Conservation (phyloP, 148 eudicot genomes). For the Rhododendron vialii region DNA sequence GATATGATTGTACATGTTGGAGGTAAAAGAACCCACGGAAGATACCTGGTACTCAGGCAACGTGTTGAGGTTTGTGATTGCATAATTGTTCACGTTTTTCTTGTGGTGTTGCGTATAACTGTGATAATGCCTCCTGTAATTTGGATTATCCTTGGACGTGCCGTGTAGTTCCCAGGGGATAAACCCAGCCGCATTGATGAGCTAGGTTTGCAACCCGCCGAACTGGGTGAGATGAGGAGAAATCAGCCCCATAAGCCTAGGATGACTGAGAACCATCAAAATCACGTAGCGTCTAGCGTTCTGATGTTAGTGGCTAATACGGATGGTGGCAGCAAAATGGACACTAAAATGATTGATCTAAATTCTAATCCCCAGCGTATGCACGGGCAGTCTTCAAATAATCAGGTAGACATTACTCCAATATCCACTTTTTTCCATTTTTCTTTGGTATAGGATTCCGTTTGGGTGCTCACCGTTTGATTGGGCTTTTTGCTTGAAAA, state of each 20-base stretch:
- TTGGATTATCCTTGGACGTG: neutral
- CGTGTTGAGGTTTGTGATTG: conserved; percentile 77
- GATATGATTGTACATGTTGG: conserved; percentile 96
- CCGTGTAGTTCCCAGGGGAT: conserved; percentile 79
- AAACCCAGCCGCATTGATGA: conserved; percentile 40
- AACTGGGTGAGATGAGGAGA: conserved; percentile 37
- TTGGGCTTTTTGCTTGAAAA: neutral
- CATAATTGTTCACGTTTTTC: conserved; percentile 9
- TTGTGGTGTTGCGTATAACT: neutral
- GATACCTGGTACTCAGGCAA: conserved; percentile 79
- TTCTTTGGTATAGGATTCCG: neutral
- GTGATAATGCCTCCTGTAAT: neutral
- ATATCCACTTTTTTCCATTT: neutral
- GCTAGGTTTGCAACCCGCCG: conserved; percentile 36
- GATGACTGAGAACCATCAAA: conserved; percentile 43
- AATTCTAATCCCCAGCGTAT: conserved; percentile 74
- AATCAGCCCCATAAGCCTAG: conserved; percentile 28
- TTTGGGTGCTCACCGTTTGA: conserved; percentile 1
- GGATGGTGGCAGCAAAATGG: conserved; percentile 39
- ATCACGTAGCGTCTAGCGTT: conserved; percentile 34
- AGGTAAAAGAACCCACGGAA: conserved; percentile 82
- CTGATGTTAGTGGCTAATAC: conserved; percentile 27
- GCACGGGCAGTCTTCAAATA: conserved; percentile 42
- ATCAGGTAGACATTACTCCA: conserved; percentile 41
- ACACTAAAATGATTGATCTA: conserved; percentile 65